phyloP scores from a whole-genome alignment of 495 filamentous ascomycete species.

The Aspergillus diversus region DNA sequence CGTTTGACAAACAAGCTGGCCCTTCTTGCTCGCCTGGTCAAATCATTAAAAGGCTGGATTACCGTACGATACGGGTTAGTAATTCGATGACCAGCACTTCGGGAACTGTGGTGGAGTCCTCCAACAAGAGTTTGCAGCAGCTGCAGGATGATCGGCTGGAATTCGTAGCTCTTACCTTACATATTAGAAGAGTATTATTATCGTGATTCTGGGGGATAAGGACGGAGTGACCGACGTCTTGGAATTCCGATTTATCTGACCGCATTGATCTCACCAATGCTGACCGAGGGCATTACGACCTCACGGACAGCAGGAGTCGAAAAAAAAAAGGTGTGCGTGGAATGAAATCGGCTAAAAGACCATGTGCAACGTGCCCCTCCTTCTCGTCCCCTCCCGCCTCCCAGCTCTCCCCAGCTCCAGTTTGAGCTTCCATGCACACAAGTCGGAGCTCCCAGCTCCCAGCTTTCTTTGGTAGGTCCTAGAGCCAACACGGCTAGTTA shows the following conservation, averaged over 20 bases:
- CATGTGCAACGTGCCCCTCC: conserved; percentile 25
- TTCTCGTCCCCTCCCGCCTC: conserved; percentile 6
- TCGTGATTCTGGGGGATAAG: background rate
- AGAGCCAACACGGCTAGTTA: conserved; percentile 16
- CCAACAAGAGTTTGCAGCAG: conserved; percentile 11
- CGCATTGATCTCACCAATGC: conserved; percentile 1
- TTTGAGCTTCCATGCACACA: conserved; percentile 27
- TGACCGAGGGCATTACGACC: background rate
- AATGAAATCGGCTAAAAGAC: conserved; percentile 5
- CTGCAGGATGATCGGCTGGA: conserved; percentile 1
- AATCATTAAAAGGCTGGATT: background rate
- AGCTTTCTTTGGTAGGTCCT: conserved; percentile 12
- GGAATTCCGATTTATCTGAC: background rate
- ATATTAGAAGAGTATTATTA: background rate
- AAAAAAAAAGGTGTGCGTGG: conserved; percentile 1
- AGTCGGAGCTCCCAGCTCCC: conserved; percentile 26
- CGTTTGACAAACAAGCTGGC: no score
- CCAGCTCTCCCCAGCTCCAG: conserved; percentile 28
- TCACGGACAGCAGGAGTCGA: conserved; percentile 1
- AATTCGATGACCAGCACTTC: conserved; percentile 22
- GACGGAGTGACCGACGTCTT: background rate
- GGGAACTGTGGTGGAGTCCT: conserved; percentile 27
- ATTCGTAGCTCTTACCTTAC: background rate
- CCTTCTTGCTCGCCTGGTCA: background rate
- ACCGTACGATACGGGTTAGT: conserved; percentile 20